Percentiles rank a stretch among this genome's conserved stretches.
phyloP scores from a whole-genome alignment of 768 basidiomycete species.

The Lanmaoa rubissima region DNA sequence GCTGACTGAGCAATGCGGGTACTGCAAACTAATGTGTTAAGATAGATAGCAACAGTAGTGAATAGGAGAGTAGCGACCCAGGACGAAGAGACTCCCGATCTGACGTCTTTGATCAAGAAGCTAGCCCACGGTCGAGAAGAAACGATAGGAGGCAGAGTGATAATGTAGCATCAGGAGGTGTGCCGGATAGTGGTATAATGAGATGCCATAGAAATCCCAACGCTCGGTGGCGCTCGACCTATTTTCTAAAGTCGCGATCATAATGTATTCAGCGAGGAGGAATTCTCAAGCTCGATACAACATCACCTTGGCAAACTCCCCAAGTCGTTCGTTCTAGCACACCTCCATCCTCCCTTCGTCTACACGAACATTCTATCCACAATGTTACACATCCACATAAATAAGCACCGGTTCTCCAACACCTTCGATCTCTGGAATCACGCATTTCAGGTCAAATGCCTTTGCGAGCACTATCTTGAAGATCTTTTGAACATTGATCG shows the following conservation, averaged over 20 bases:
- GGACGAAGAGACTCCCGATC: constrained; percentile 23
- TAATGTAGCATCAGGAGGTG: constrained; percentile 6
- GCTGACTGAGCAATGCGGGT: constrained; percentile 22
- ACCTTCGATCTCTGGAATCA: constrained; percentile 96
- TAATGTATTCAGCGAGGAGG: constrained; percentile 19
- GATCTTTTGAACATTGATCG: constrained; percentile 99
- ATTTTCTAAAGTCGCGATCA: constrained; percentile 18
- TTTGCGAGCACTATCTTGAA: constrained; percentile 98
- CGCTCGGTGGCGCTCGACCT: constrained; percentile 9
- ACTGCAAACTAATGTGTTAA: constrained; percentile 25
- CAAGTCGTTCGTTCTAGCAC: constrained; percentile 12
- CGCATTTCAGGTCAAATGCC: constrained; percentile 98
- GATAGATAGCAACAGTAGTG: constrained; percentile 26
- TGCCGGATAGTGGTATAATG: constrained; percentile 19
- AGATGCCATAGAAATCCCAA: constrained; percentile 17
- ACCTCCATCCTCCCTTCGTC: constrained; percentile 15
- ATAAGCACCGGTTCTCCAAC: constrained; percentile 95
- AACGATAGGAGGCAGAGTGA: constrained; percentile 6
- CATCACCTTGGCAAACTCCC: constrained; percentile 28
- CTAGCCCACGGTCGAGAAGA: constrained; percentile 16
- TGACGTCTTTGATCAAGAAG: constrained; percentile 13
- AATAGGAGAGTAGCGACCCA: constrained; percentile 15
- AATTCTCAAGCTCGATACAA: constrained; percentile 22
- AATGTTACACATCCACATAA: constrained; percentile 68
- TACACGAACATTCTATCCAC: constrained; percentile 27